A percentile compares a stretch with the other conserved stretches of the same genome.
Conservation (phyloP, 805 yeast species). For the Nakazawaea sp. region DNA sequence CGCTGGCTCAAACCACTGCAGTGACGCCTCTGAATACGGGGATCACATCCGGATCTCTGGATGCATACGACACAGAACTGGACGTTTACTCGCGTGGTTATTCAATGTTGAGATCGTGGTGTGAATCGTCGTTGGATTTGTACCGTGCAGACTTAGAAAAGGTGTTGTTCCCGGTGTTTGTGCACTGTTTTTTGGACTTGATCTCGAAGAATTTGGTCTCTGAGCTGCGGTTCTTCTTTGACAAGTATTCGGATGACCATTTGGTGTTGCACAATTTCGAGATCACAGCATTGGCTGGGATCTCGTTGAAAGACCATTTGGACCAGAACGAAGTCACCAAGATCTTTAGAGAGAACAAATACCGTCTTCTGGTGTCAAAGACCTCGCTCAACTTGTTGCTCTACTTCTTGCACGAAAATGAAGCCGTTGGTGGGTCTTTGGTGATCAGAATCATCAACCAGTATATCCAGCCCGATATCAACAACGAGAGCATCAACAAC, state of each 20-base stretch:
- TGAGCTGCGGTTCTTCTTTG: slow-evolving; percentile 70
- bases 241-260: slow-evolving; percentile 69
- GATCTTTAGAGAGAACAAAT: slow-evolving; percentile 66
- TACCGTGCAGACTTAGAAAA: slow-evolving; percentile 84
- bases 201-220: slow-evolving; percentile 53
- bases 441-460: slow-evolving; percentile 82
- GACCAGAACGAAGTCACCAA: slow-evolving; percentile 77
- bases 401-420: slow-evolving; percentile 86
- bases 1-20: slow-evolving; percentile 43
- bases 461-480: slow-evolving; percentile 53
- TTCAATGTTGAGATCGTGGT: slow-evolving; percentile 77
- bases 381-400: slow-evolving; percentile 80
- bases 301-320: slow-evolving; percentile 74
- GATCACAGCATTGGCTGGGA: slow-evolving; percentile 61
- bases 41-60: slow-evolving; percentile 23
- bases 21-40: slow-evolving; percentile 39
- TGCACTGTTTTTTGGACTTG: slow-evolving; percentile 79
- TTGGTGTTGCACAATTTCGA: slow-evolving; percentile 72
- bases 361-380: slow-evolving; percentile 67
- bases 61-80: slow-evolving; percentile 46
- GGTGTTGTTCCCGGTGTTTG: slow-evolving; percentile 85
- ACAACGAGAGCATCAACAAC: slow-evolving; percentile 18
- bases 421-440: slow-evolving; percentile 84
- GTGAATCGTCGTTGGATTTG: slow-evolving; percentile 83
- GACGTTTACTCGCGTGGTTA: slow-evolving; percentile 76